A percentile compares a stretch with the other conserved stretches of the same genome.
phyloP scores from a whole-genome alignment of 163 green algal genomes.

The Chlorella variabilis region DNA sequence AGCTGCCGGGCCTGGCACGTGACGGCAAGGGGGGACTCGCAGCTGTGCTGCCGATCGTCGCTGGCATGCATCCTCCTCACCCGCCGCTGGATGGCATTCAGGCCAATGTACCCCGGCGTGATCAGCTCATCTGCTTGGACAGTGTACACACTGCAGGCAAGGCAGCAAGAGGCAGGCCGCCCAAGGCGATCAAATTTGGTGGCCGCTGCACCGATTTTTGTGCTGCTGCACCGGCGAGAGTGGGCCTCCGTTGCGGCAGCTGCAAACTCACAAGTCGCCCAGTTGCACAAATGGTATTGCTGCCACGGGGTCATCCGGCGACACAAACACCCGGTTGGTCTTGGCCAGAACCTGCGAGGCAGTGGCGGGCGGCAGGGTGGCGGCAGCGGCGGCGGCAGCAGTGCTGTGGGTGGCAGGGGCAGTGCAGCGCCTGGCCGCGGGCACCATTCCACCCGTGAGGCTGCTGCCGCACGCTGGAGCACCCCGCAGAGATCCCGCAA shows the following conservation, averaged over 20 bases:
- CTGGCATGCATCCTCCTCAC: conserved; percentile 51
- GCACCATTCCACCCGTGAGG: no score
- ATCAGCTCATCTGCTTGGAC: conserved; percentile 64
- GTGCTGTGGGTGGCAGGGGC: neutral
- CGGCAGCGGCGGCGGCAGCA: neutral
- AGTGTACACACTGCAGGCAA: conserved; percentile 72
- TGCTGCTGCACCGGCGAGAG: no score
- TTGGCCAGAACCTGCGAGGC: conserved; percentile 68
- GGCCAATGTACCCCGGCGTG: conserved; percentile 64
- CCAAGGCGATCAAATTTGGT: neutral
- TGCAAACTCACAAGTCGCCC: conserved; percentile 48
- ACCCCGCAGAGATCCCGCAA: no score
- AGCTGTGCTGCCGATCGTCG: no score
- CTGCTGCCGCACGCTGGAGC: no score
- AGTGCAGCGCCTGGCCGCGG: neutral
- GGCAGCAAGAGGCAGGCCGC: neutral
- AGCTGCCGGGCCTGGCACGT: no score
- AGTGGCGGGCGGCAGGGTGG: neutral
- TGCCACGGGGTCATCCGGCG: conserved; percentile 26
- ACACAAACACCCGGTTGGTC: conserved; percentile 76
- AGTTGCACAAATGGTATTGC: conserved; percentile 48
- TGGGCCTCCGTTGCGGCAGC: no score
- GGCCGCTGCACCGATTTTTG: no score
- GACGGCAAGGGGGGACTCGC: no score
- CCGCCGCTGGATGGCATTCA: conserved; percentile 92